phyloP scores from a whole-genome alignment of 805 yeast genomes.

The Candida saitoana region DNA sequence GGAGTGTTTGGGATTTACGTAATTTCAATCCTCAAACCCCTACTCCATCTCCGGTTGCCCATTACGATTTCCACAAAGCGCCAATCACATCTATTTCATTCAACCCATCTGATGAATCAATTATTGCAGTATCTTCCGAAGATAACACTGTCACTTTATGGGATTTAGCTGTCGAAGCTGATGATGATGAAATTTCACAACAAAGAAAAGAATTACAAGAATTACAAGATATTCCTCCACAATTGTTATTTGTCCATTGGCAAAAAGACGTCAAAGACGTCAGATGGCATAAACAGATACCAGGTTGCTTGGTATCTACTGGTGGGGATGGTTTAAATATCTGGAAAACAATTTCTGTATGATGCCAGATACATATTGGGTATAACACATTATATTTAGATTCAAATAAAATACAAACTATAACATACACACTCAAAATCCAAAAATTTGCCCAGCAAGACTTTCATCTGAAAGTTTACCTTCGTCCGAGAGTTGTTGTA shows the following conservation, averaged over 20 bases:
- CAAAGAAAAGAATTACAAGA: constrained; percentile 77
- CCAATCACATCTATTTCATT: constrained; percentile 91
- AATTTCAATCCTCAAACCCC: constrained; percentile 61
- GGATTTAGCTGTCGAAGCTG: constrained; percentile 99
- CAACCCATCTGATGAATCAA: constrained; percentile 93
- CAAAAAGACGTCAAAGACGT: constrained; percentile 96
- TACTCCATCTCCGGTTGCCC: constrained; percentile 79
- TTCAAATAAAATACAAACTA: background rate
- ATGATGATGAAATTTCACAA: constrained; percentile 90
- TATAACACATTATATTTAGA: constrained; percentile 3
- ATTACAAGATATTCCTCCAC: constrained; percentile 89
- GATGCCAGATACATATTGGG: too few relatives aligned
- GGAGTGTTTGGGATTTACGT: constrained; percentile 98
- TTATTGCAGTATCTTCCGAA: constrained; percentile 91
- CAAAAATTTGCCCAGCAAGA: background rate
- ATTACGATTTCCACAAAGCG: constrained; percentile 90
- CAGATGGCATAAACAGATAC: constrained; percentile 96
- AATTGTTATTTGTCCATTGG: constrained; percentile 95
- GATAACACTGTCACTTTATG: constrained; percentile 96
- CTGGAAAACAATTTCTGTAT: constrained; percentile 96
- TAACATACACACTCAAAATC: background rate
- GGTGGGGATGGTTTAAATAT: constrained; percentile 93
- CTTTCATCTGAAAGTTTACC: background rate
- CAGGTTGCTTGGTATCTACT: constrained; percentile 90
- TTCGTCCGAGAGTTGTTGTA: background rate